Percentiles rank a stretch among this genome's conserved stretches.
phyloP scores from a whole-genome alignment of 495 filamentous ascomycete genomes.

The Xylaria curta region DNA sequence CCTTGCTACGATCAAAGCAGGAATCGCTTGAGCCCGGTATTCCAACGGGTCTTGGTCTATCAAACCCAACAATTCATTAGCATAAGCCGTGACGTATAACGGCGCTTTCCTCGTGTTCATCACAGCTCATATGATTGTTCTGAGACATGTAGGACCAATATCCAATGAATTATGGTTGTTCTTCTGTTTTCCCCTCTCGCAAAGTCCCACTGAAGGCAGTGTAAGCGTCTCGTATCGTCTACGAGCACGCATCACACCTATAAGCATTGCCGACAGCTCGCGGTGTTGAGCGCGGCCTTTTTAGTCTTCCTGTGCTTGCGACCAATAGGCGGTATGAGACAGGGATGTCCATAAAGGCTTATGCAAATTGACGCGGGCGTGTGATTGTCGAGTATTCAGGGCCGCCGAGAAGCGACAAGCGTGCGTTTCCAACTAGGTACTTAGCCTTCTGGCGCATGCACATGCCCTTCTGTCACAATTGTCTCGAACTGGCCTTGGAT shows the following conservation, averaged over 20 bases:
- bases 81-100: constrained; percentile 31
- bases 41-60: neutral
- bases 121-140: constrained; percentile 5
- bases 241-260: constrained; percentile 14
- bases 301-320: constrained; percentile 33
- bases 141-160: neutral
- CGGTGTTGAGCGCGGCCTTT: constrained; percentile 41
- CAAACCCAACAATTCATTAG: constrained; percentile 31
- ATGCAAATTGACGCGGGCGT: constrained; percentile 53
- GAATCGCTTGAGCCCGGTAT: constrained; percentile 2
- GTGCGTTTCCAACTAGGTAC: constrained; percentile 30
- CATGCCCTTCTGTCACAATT: constrained; percentile 41
- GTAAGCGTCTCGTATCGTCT: constrained; percentile 26
- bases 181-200: constrained; percentile 32
- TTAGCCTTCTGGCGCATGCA: constrained; percentile 35
- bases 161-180: constrained; percentile 29
- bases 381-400: constrained; percentile 40
- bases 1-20: neutral
- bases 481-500: constrained; percentile 38
- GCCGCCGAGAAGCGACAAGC: constrained; percentile 43
- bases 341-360: constrained; percentile 42
- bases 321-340: constrained; percentile 46
- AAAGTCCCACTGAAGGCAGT: constrained; percentile 14
- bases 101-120: constrained; percentile 14
- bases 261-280: constrained; percentile 45